These are phyloP conservation scores for Pholiota adiposa DNA, from an alignment of 1,284 basidiomycete species.

Conservation along the genomic window DNA sequence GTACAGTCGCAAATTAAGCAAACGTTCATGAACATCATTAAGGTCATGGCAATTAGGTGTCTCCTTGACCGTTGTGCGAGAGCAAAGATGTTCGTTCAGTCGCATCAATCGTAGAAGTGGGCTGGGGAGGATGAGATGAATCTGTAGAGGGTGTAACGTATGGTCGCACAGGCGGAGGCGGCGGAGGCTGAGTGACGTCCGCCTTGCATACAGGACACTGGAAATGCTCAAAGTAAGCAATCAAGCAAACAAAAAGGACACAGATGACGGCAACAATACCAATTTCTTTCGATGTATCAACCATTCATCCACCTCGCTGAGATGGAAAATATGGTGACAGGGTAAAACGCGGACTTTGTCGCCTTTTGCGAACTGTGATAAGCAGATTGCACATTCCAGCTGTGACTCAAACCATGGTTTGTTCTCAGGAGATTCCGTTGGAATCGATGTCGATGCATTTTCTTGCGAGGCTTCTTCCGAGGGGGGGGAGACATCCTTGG, in stretches of 20 bases:
- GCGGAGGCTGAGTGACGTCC: slow-evolving; percentile 75
- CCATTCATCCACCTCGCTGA: slow-evolving; percentile 89
- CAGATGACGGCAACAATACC: slow-evolving; percentile 49
- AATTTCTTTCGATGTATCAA: slow-evolving; percentile 88
- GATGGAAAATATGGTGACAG: slow-evolving; percentile 88
- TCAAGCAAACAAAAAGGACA: slow-evolving; percentile 11
- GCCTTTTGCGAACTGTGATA: slow-evolving; percentile 82
- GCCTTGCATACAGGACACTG: slow-evolving; percentile 91
- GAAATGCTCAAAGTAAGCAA: slow-evolving; percentile 9
- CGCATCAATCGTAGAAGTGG: slow-evolving; percentile 26
- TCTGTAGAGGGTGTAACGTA: slow-evolving; percentile 15
- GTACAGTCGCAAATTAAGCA: slow-evolving; percentile 15
- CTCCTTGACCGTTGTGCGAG: slow-evolving; percentile 24
- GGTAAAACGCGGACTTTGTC: slow-evolving; percentile 89
- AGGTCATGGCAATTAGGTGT: slow-evolving; percentile 15
- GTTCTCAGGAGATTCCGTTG: slow-evolving; percentile 32
- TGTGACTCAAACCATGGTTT: slow-evolving; percentile 78
- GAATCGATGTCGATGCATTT: slow-evolving; percentile 49
- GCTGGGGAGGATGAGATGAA: slow-evolving; percentile 17
- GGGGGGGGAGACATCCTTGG: slow-evolving; percentile 14
- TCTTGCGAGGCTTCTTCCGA: slow-evolving; percentile 29
- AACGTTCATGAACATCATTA: slow-evolving; percentile 13
- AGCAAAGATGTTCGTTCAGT: slow-evolving; percentile 47
- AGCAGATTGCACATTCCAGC: slow-evolving; percentile 87
- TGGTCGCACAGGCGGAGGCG: slow-evolving; percentile 14